Conservation (phyloP, 208 protist species). For the Leishmania tarentolae region DNA sequence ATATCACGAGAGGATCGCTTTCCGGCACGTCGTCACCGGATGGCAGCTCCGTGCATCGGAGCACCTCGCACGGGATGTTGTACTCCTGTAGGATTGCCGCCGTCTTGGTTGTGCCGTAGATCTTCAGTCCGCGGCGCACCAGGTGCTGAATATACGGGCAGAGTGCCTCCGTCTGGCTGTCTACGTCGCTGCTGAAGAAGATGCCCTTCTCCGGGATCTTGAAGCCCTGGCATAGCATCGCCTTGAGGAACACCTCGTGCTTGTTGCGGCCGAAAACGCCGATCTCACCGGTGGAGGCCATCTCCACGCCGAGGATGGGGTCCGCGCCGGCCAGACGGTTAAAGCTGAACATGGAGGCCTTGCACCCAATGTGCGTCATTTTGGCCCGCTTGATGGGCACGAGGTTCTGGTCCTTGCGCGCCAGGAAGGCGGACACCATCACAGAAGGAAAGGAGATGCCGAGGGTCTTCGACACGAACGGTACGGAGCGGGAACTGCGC, state of each 20-base stretch:
- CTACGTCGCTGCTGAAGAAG: constrained; percentile 86
- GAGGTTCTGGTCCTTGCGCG: constrained; percentile 66
- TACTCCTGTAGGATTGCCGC: constrained; percentile 79
- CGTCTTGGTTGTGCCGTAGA: constrained; percentile 83
- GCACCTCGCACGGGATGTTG: constrained; percentile 69
- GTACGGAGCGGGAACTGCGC: constrained; percentile 97
- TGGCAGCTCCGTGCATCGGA: constrained; percentile 46
- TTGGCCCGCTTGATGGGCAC: constrained; percentile 87
- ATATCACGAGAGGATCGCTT: constrained; percentile 14
- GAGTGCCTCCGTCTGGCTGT: constrained; percentile 47
- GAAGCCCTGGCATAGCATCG: constrained; percentile 86
- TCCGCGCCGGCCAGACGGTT: constrained; percentile 97
- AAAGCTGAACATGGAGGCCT: constrained; percentile 99
- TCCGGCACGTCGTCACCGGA: constrained; percentile 6
- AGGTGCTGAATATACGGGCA: constrained; percentile 62
- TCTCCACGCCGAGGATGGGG: constrained; percentile 98
- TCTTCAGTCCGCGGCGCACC: constrained; percentile 30
- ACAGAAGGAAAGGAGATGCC: constrained; percentile 94
- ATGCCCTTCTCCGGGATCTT: constrained; percentile 75
- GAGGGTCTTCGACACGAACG: constrained; percentile 97
- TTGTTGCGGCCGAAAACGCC: constrained; percentile 94
- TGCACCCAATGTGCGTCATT: constrained; percentile 94
- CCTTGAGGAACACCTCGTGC: constrained; percentile 92
- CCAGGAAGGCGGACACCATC: constrained; percentile 87
- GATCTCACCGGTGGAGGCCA: constrained; percentile 98